Base-by-base conservation (phyloP, 352 stramenopile species). In the Peronospora farinosa region DNA sequence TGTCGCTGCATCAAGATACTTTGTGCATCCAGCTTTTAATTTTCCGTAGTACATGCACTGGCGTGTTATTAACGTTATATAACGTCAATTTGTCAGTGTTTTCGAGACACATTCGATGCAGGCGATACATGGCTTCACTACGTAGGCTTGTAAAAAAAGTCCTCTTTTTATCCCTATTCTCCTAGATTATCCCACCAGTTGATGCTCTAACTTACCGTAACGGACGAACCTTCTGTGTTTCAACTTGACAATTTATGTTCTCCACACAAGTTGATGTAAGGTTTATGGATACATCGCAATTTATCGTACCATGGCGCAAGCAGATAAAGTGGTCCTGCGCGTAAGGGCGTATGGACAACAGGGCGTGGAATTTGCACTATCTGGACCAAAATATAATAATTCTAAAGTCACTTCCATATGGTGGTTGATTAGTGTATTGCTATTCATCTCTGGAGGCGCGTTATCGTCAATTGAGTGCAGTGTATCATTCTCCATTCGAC, bases 341-440 rank as follows among this genome's bases (percentile, higher is more conserved):
- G 69, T 90, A 54, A 63, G 69, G 13, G 57, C 63, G 5, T 72
- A 77, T 43, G 73, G 72, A 17, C 62, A 68, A 16, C 54, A 72
- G 39, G 72, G 70, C 28, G 60, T 87, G 28, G 77, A 86, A 46
- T 90, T 76, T 52, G 61, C 57, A 45, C 59, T 88, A 12, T 58
- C 56, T 40, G 51, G 55, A 28, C 36, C 39, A 0, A 38, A 42
- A 32, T 52, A 37, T 38, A 25, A 58, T 28, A 41, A 54, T 12
- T 58, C 33, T 1, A 67, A 44, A 58, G 35, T 15, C 3, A 25
- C 17, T 8, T 13, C 8, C 48, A 60, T 37, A 1, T 61, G 53
- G 48, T 58, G 52, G n/a, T 35, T 58, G 36, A 55, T 61, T 2
- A 5, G 10, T 7, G 45, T 38, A 10, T 41, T 70, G 11, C 3